phyloP scores from a whole-genome alignment of 108 stramenopile genomes.

The Pseudonitzschia multistriata region DNA sequence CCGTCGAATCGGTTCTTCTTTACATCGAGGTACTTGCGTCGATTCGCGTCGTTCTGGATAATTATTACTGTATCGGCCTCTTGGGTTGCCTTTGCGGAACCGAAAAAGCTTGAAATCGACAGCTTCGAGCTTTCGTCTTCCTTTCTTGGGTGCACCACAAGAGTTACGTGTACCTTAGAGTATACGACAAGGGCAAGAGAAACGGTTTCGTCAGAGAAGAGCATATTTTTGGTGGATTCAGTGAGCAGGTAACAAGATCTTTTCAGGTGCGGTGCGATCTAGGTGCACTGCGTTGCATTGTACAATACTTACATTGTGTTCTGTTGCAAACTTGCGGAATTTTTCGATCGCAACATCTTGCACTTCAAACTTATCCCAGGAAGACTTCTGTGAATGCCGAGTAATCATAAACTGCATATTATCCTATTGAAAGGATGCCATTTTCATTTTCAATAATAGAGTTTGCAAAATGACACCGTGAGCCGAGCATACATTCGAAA shows the following conservation, averaged over 20 bases:
- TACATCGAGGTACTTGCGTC: constrained; percentile 90
- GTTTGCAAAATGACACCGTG: too few relatives aligned
- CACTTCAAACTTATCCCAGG: constrained; percentile 84
- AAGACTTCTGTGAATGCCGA: constrained; percentile 27
- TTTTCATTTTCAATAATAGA: too few relatives aligned
- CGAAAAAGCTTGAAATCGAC: constrained; percentile 86
- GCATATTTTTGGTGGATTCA: background rate
- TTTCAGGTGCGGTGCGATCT: background rate
- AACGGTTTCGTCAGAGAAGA: background rate
- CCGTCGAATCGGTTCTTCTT: constrained; percentile 98
- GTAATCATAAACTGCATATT: constrained; percentile 99
- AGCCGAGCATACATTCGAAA: too few relatives aligned
- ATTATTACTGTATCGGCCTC: constrained; percentile 99
- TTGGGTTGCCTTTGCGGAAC: constrained; percentile 98
- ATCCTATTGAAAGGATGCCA: constrained; percentile 58
- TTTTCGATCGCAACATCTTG: constrained; percentile 94
- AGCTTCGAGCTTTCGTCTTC: constrained; percentile 85
- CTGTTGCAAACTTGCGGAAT: constrained; percentile 96
- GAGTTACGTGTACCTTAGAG: constrained; percentile 72
- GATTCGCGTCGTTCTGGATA: constrained; percentile 83
- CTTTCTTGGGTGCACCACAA: constrained; percentile 98
- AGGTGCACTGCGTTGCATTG: background rate
- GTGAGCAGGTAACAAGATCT: background rate
- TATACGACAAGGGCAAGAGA: background rate
- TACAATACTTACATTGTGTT: constrained; percentile 63